phyloP scores from a whole-genome alignment of 805 yeast genomes.

The Candida yuanshanica region DNA sequence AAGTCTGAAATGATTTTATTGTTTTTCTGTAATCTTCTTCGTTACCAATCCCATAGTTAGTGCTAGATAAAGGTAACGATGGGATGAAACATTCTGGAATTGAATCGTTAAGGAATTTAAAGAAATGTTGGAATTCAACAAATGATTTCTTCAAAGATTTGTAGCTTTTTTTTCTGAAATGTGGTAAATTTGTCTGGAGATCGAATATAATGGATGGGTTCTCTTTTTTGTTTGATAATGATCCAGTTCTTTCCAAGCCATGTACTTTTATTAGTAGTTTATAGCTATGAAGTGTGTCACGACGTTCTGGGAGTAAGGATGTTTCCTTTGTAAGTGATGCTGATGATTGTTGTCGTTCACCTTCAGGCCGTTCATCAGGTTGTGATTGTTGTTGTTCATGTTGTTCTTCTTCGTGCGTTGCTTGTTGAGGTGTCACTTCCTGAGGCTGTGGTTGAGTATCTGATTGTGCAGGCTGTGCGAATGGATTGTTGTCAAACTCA shows the following conservation, averaged over 20 bases:
- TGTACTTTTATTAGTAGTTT: conserved; percentile 51
- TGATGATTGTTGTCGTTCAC: background rate
- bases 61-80: conserved; percentile 67
- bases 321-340: conserved; percentile 5
- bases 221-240: conserved; percentile 47
- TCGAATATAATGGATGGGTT: conserved; percentile 80
- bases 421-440: conserved; percentile 7
- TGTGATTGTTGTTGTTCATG: background rate
- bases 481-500: conserved; percentile 57
- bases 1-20: conserved; percentile 59
- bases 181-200: conserved; percentile 62
- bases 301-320: conserved; percentile 20
- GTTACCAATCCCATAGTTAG: conserved; percentile 79
- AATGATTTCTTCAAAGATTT: conserved; percentile 76
- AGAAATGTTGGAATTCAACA: conserved; percentile 69
- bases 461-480: conserved; percentile 39
- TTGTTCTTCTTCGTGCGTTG: background rate
- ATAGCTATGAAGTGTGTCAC: conserved; percentile 25
- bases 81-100: conserved; percentile 93
- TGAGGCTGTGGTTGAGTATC: conserved; percentile 8
- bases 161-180: conserved; percentile 64
- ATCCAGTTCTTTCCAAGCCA: conserved; percentile 63
- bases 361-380: background rate
- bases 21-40: conserved; percentile 69
- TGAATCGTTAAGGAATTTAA: conserved; percentile 70